Evolutionary conservation across 148 eudicot species (phyloP), one percentile per base, ranked within the genome.

Genomic region (Rhododendron simsii): DNA sequence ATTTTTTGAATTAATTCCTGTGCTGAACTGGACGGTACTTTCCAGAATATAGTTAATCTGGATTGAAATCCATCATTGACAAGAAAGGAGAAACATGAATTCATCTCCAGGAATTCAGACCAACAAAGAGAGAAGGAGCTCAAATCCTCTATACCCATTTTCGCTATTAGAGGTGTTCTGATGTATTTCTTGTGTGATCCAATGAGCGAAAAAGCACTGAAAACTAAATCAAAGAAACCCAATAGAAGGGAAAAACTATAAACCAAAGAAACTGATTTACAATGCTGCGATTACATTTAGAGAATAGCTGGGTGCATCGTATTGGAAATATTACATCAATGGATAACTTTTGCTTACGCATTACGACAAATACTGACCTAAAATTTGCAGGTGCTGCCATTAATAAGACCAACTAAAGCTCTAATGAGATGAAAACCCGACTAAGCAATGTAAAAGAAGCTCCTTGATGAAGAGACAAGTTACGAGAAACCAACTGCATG

Each of bases 401-500:
- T 0, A 63, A 18, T 11, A 53, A 76, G 80, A 74, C 73, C 73
- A n/a, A 65, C 73, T 26, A 67, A 77, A 21, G 53, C 61, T 39
- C 78, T 39, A 14, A 50, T 50, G 65, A 84, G 65, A 71, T 84
- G 65, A 48, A 74, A 67, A 8, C 28, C 16, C 23, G 41, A 44
- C 75, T 5, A 47, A 7, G 50, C 15, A 44, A 57, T 13, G 16
- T 5, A 33, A 79, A 78, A 79, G 59, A 80, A 83, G 78, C 83
- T 65, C 84, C 84, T 83, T 83, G 84, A 75, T 67, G 61, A 79
- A 63, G 83, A 81, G 83, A 83, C 87, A 78, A 84, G 86, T 83
- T 86, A n/a, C 83, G 30, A 18, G 14, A 85, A 44, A 85, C 87
- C 85, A 50, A 82, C 8, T 82, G 87, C 87, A 82, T 85, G 87